Evolutionary conservation across 78 protist species (phyloP).

Genomic region (Tieghemostelium lacteum): DNA sequence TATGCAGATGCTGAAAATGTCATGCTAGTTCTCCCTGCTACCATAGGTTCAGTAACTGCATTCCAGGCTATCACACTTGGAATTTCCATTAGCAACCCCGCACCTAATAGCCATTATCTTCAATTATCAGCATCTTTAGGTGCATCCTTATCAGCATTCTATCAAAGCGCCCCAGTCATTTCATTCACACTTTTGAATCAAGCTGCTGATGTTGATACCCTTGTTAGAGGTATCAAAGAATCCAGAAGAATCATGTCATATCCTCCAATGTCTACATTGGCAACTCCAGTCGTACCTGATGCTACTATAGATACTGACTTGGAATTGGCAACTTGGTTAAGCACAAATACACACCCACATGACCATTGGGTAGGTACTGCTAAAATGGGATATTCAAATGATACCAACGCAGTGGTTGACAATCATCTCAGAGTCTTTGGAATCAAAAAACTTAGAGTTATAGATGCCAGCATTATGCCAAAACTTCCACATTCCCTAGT

Average conservation of each 20-base stretch:
- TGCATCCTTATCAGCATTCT: background rate
- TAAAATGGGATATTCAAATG: slow-evolving; percentile 37
- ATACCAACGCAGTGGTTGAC: slow-evolving; percentile 65
- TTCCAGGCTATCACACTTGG: slow-evolving; percentile 16
- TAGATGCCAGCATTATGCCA: slow-evolving; percentile 62
- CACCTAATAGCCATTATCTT: background rate
- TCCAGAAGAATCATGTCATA: slow-evolving; percentile 41
- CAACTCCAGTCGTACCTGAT: slow-evolving; percentile 2
- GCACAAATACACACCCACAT: background rate
- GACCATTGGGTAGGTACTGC: slow-evolving; percentile 73
- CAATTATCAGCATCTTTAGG: background rate
- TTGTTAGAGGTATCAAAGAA: slow-evolving; percentile 32
- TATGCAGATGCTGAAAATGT: slow-evolving; percentile 14
- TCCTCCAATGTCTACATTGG: slow-evolving; percentile 48
- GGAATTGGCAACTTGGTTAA: slow-evolving; percentile 25
- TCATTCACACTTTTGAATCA: background rate
- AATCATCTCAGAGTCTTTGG: slow-evolving; percentile 18
- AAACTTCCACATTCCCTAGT: slow-evolving; percentile 25
- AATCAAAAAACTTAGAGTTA: slow-evolving; percentile 23
- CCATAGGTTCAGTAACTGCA: slow-evolving; percentile 7
- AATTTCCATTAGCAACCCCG: slow-evolving; percentile 6
- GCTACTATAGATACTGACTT: background rate
- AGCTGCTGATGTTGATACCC: slow-evolving; percentile 4
- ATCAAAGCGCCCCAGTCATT: background rate
- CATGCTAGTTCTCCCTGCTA: slow-evolving; percentile 59